Evolutionary conservation across 805 yeast genomes (phyloP).

Genomic region (Ogataea trehaloabstinens): DNA sequence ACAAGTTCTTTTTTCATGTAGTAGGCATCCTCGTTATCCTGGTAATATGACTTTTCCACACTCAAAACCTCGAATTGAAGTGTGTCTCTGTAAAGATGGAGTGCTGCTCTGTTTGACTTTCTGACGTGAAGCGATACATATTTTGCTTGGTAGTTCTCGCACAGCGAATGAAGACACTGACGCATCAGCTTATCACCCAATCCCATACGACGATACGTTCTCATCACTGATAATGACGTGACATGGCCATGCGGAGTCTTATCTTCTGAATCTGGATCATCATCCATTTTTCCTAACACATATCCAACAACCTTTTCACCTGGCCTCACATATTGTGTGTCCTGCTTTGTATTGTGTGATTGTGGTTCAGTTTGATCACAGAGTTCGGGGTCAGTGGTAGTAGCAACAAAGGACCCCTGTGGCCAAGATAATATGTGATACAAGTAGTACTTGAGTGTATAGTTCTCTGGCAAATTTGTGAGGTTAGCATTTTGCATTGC

Average conservation of each 20-base stretch:
- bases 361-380: conserved; percentile 23
- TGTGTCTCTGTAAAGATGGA: conserved; percentile 86
- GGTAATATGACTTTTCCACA: conserved; percentile 87
- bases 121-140: conserved; percentile 92
- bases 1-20: conserved; percentile 78
- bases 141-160: conserved; percentile 77
- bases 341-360: conserved; percentile 20
- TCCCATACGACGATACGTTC: conserved; percentile 94
- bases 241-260: conserved; percentile 87
- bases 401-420: conserved; percentile 93
- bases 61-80: conserved; percentile 77
- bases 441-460: conserved; percentile 86
- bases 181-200: conserved; percentile 89
- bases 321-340: conserved; percentile 52
- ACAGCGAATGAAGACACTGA: conserved; percentile 70
- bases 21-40: conserved; percentile 97
- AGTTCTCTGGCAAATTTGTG: conserved; percentile 92
- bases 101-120: conserved; percentile 89
- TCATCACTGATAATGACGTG: conserved; percentile 90
- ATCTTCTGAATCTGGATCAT: conserved; percentile 66
- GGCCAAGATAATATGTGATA: conserved; percentile 97
- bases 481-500: conserved; percentile 95
- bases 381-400: conserved; percentile 57
- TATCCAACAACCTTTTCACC: conserved; percentile 93
- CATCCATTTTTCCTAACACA: conserved; percentile 95